These are phyloP conservation scores for Lagenidium giganteum DNA, from an alignment of 352 stramenopile species.

Conservation along the genomic window DNA sequence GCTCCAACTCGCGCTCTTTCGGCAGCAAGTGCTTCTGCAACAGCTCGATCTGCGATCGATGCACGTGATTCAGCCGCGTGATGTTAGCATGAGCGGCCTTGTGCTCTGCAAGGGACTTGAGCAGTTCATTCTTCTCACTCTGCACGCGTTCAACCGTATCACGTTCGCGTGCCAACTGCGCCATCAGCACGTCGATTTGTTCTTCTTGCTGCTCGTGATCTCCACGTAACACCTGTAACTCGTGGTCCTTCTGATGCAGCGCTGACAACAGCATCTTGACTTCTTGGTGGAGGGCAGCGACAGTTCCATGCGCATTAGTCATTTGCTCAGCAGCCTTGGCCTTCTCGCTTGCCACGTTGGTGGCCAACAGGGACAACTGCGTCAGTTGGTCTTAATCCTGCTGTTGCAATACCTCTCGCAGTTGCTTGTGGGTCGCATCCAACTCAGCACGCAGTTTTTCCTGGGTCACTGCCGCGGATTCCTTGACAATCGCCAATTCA, in stretches of 20 bases:
- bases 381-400: conserved; percentile 63
- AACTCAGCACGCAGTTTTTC: conserved; percentile 28
- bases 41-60: conserved; percentile 69
- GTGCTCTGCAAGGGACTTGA: conserved; percentile 26
- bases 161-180: conserved; percentile 30
- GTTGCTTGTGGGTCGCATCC: conserved; percentile 25
- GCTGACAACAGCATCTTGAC: conserved; percentile 66
- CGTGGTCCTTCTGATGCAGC: conserved; percentile 53
- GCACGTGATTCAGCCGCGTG: conserved; percentile 58
- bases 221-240: conserved; percentile 27
- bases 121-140: conserved; percentile 38
- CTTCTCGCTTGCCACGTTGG: conserved; percentile 41
- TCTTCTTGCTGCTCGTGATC: conserved; percentile 20
- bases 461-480: conserved; percentile 3
- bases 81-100: conserved; percentile 42
- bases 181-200: conserved; percentile 29
- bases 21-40: conserved; percentile 63
- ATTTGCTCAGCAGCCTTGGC: conserved; percentile 27
- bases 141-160: conserved; percentile 17
- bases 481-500: no score
- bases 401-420: conserved; percentile 49
- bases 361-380: conserved; percentile 45
- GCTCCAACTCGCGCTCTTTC: conserved; percentile 55
- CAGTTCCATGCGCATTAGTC: conserved; percentile 37
- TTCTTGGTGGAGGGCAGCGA: conserved; percentile 53